These are phyloP conservation scores for Phialemonium atrogriseum DNA, from an alignment of 2,329 filamentous ascomycete species.

Conservation along the genomic window DNA sequence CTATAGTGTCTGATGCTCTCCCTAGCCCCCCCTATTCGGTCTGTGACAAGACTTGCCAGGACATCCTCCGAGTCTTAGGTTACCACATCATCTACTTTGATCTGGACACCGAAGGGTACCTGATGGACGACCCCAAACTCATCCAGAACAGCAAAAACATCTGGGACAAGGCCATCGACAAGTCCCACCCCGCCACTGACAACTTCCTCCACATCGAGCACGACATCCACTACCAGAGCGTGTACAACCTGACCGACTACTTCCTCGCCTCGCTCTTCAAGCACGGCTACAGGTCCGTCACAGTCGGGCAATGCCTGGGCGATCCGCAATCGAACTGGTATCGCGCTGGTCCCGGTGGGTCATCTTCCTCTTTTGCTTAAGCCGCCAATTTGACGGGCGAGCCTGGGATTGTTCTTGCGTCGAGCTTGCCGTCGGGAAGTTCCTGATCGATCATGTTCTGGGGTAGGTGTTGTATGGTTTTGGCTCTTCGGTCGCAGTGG, in stretches of 20 bases:
- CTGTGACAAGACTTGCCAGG: constrained; percentile 20
- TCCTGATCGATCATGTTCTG: too few relatives aligned
- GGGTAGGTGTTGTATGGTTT: too few relatives aligned
- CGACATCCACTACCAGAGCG: constrained; percentile 37
- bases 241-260: constrained; percentile 37
- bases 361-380: constrained; percentile 3
- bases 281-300: constrained; percentile 37
- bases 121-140: constrained; percentile 18
- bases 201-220: constrained; percentile 43
- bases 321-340: constrained; percentile 46
- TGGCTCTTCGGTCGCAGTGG: too few relatives aligned
- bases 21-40: constrained; percentile 34
- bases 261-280: constrained; percentile 30
- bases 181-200: constrained; percentile 12
- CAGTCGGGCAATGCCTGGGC: constrained; percentile 47
- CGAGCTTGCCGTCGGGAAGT: too few relatives aligned
- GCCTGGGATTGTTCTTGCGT: too few relatives aligned
- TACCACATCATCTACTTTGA: constrained; percentile 28
- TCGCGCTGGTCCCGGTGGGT: constrained; percentile 22
- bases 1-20: constrained; percentile 8
- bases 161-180: constrained; percentile 18
- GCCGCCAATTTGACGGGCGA: too few relatives aligned
- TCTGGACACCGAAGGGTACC: constrained; percentile 26
- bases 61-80: constrained; percentile 20
- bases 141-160: constrained; percentile 26